These are phyloP conservation scores for Turritis glabra DNA, from an alignment of 345 rosid genomes.

Conservation along the genomic window DNA sequence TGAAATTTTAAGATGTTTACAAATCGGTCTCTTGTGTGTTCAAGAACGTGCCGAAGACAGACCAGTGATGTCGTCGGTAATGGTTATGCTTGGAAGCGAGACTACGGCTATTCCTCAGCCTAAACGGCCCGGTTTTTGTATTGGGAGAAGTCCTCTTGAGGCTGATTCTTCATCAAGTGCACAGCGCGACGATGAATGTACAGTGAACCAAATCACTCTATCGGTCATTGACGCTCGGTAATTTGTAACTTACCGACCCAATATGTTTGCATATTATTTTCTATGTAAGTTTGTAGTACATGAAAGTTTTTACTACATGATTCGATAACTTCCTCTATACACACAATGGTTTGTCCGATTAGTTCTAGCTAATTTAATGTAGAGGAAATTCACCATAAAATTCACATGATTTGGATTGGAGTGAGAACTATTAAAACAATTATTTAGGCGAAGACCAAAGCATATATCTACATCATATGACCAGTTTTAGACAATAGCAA, in stretches of 20 bases:
- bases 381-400: too few relatives aligned
- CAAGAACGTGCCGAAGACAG: slow-evolving; percentile 73
- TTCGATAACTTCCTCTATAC: not conserved
- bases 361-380: too few relatives aligned
- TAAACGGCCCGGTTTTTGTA: not conserved
- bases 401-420: too few relatives aligned
- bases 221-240: slow-evolving; percentile 4
- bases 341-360: too few relatives aligned
- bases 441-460: too few relatives aligned
- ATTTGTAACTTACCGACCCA: not conserved
- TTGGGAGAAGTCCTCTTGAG: not conserved
- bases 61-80: slow-evolving; percentile 58
- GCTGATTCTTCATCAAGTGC: not conserved
- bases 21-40: slow-evolving; percentile 77
- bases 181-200: not conserved
- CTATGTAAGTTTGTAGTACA: too few relatives aligned
- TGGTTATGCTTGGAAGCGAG: slow-evolving; percentile 18
- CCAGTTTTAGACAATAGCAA: too few relatives aligned
- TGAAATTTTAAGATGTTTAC: slow-evolving; percentile 68
- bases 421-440: too few relatives aligned
- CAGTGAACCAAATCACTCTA: slow-evolving; percentile 1
- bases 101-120: not conserved
- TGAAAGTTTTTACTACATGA: too few relatives aligned
- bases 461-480: too few relatives aligned
- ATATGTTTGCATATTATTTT: not conserved